Conservation (phyloP, 129 eudicot species). For the Chrysanthemum makinoi region DNA sequence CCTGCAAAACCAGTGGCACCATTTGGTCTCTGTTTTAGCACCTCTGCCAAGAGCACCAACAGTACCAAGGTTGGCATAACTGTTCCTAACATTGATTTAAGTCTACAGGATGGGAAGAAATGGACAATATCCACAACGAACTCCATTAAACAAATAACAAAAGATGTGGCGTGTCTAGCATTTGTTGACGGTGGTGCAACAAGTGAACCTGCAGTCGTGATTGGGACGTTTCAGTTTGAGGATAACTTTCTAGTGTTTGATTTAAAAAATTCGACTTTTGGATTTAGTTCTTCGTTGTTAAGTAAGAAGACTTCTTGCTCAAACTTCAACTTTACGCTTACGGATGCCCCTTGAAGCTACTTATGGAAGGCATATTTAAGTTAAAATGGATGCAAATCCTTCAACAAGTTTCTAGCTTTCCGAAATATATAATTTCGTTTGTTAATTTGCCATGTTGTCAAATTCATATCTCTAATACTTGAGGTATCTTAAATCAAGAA, state of each 20-base stretch:
- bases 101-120: conserved; percentile 1
- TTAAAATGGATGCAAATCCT: no score
- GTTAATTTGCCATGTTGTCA: no score
- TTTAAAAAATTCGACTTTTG: not conserved
- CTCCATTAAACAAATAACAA: not conserved
- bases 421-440: no score
- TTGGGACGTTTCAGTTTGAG: not conserved
- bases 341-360: no score
- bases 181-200: conserved; percentile 1
- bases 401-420: no score
- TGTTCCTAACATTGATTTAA: not conserved
- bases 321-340: not conserved
- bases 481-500: no score
- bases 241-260: not conserved
- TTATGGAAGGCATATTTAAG: no score
- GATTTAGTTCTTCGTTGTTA: not conserved
- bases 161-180: conserved; percentile 1
- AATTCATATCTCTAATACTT: no score
- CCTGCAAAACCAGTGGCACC: not conserved
- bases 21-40: not conserved
- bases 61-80: not conserved
- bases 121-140: not conserved
- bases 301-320: not conserved
- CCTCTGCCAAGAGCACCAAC: not conserved
- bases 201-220: not conserved